Evolutionary conservation across 495 filamentous ascomycete genomes (phyloP).

Genomic region (Aspergillus homomorphus): DNA sequence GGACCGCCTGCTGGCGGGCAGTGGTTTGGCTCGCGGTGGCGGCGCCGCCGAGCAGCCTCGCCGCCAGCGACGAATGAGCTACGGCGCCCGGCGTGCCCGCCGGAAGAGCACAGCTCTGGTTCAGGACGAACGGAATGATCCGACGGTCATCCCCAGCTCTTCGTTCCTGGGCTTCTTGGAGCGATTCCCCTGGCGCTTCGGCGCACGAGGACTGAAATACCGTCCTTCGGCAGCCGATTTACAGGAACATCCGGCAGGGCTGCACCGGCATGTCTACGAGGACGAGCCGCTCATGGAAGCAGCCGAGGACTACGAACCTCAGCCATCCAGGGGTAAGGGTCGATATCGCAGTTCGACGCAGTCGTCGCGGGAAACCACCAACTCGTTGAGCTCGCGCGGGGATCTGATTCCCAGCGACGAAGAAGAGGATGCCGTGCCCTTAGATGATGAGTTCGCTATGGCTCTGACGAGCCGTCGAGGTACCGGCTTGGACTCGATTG

Average conservation of each 20-base stretch:
- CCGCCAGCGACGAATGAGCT: constrained; percentile 81
- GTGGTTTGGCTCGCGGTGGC: constrained; percentile 49
- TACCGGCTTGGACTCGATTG: constrained; percentile 60
- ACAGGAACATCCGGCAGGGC: constrained; percentile 74
- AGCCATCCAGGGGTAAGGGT: constrained; percentile 37
- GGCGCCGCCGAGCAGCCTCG: constrained; percentile 60
- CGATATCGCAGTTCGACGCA: constrained; percentile 76
- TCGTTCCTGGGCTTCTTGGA: constrained; percentile 83
- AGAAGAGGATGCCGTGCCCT: constrained; percentile 83
- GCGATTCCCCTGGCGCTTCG: constrained; percentile 80
- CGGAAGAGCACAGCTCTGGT: constrained; percentile 63
- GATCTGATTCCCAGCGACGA: constrained; percentile 95
- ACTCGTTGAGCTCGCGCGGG: constrained; percentile 86
- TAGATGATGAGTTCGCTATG: constrained; percentile 91
- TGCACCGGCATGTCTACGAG: constrained; percentile 50
- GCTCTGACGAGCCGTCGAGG: constrained; percentile 61
- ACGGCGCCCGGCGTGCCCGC: constrained; percentile 64
- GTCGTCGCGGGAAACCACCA: constrained; percentile 78
- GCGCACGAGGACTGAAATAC: constrained; percentile 75
- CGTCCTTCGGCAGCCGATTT: constrained; percentile 88
- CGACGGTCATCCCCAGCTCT: constrained; percentile 86
- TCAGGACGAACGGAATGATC: constrained; percentile 64
- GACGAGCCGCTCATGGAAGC: constrained; percentile 70
- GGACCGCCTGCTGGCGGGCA: constrained; percentile 80
- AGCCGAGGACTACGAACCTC: constrained; percentile 46